These are phyloP conservation scores for Galerina marginata DNA, from an alignment of 768 basidiomycete species.

Conservation along the genomic window DNA sequence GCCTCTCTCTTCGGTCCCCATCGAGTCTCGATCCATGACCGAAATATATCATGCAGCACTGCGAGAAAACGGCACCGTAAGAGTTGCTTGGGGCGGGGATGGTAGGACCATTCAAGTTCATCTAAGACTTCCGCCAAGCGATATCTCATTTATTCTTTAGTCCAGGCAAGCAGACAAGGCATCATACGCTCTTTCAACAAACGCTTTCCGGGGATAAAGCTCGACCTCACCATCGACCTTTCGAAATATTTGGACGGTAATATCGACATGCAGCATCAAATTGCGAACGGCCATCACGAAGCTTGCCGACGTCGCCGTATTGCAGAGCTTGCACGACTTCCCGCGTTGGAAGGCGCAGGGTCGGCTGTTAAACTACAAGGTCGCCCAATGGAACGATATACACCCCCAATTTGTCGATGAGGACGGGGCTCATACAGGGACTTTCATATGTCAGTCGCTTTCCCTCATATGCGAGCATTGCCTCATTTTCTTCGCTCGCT, in stretches of 20 bases:
- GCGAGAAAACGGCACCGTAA: constrained; percentile 21
- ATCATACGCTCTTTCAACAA: constrained; percentile 21
- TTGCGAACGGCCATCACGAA: constrained; percentile 18
- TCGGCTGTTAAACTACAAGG: constrained; percentile 28
- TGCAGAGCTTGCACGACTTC: constrained; percentile 29
- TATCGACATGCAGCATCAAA: constrained; percentile 18
- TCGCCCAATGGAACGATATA: constrained; percentile 27
- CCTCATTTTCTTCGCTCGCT: neutral
- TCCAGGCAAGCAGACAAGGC: constrained; percentile 16
- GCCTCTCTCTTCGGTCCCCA: neutral
- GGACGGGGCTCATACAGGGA: constrained; percentile 29
- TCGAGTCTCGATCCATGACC: constrained; percentile 26
- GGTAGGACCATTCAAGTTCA: constrained; percentile 15
- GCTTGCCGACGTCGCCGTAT: constrained; percentile 24
- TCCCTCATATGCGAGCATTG: neutral
- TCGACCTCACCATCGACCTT: constrained; percentile 22
- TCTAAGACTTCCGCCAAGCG: neutral
- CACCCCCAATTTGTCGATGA: constrained; percentile 29
- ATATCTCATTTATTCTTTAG: neutral
- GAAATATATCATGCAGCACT: constrained; percentile 27
- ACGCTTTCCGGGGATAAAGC: constrained; percentile 23
- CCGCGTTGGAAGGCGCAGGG: constrained; percentile 26
- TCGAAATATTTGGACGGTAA: constrained; percentile 29
- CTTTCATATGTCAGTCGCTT: constrained; percentile 25
- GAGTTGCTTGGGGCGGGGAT: constrained; percentile 32